A percentile compares a stretch with the other conserved stretches of the same genome.
Conservation (phyloP, 2,329 filamentous ascomycete species). For the Alternaria ethzedia region DNA sequence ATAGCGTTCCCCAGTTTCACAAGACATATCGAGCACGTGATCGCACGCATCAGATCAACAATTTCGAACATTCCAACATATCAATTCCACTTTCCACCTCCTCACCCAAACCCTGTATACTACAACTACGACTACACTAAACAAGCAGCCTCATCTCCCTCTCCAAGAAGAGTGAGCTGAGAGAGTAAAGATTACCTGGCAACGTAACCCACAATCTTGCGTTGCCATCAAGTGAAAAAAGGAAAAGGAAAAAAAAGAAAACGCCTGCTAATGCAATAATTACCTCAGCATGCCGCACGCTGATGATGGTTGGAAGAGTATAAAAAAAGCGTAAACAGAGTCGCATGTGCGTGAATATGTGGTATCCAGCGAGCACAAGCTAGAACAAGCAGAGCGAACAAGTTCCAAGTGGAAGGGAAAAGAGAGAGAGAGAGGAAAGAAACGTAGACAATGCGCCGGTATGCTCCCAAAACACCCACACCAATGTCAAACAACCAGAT, state of each 20-base stretch:
- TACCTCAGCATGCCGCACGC: conserved; percentile 11
- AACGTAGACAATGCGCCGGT: conserved; percentile 4
- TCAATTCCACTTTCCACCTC: background rate
- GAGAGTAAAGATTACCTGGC: conserved; percentile 3
- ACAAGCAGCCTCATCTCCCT: background rate
- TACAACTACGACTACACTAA: background rate
- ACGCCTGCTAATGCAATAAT: conserved; percentile 6
- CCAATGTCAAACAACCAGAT: background rate
- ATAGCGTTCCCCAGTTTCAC: no score
- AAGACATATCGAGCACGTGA: background rate
- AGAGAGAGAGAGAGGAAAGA: conserved; percentile 1
- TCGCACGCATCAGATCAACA: background rate
- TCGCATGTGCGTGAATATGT: conserved; percentile 3
- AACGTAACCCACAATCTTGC: background rate
- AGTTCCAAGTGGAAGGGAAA: background rate
- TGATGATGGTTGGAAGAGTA: conserved; percentile 1
- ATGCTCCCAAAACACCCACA: background rate
- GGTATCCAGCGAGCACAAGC: conserved; percentile 7
- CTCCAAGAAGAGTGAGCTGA: background rate
- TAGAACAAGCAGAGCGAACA: background rate
- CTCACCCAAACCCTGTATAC: background rate
- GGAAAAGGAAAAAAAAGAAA: background rate
- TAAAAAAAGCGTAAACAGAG: background rate
- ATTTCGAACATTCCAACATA: background rate
- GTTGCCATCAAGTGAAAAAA: background rate